Evolutionary conservation across 2,329 filamentous ascomycete species (phyloP).

Genomic region (Neofusicoccum umdonicola): DNA sequence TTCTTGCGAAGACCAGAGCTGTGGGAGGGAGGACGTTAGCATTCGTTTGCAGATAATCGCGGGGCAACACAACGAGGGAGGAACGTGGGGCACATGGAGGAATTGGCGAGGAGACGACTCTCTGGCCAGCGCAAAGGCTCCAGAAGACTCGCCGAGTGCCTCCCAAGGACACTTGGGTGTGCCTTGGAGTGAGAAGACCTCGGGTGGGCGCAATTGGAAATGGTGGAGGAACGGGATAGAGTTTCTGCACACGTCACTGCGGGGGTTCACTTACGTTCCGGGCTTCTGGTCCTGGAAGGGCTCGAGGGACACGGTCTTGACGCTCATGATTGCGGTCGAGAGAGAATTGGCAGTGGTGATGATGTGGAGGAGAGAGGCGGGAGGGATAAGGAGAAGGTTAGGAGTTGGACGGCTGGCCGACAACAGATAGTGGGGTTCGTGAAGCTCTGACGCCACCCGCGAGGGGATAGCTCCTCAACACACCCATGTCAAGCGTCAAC

Average conservation of each 20-base stretch:
- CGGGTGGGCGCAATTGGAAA: conserved; percentile 19
- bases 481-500: background rate
- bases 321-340: conserved; percentile 52
- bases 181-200: too few species aligned
- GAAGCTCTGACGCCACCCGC: conserved; percentile 12
- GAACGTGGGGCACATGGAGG: too few species aligned
- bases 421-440: conserved; percentile 14
- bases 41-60: background rate
- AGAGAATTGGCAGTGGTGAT: background rate
- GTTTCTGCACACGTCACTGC: background rate
- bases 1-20: conserved; percentile 98
- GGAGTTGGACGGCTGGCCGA: conserved; percentile 1
- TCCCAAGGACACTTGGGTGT: too few species aligned
- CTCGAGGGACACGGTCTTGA: conserved; percentile 76
- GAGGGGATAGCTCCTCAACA: conserved; percentile 15
- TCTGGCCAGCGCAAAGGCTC: too few species aligned
- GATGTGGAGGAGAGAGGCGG: background rate
- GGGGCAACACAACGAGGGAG: background rate
- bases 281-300: conserved; percentile 97
- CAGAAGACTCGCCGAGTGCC: too few species aligned
- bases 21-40: conserved; percentile 17
- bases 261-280: conserved; percentile 75
- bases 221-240: conserved; percentile 15
- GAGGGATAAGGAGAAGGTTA: conserved; percentile 6
- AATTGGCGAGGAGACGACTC: too few species aligned